Evolutionary conservation across 345 rosid genomes (phyloP), one percentile per base, ranked within the genome.

Genomic region (Lumnitzera racemosa): DNA sequence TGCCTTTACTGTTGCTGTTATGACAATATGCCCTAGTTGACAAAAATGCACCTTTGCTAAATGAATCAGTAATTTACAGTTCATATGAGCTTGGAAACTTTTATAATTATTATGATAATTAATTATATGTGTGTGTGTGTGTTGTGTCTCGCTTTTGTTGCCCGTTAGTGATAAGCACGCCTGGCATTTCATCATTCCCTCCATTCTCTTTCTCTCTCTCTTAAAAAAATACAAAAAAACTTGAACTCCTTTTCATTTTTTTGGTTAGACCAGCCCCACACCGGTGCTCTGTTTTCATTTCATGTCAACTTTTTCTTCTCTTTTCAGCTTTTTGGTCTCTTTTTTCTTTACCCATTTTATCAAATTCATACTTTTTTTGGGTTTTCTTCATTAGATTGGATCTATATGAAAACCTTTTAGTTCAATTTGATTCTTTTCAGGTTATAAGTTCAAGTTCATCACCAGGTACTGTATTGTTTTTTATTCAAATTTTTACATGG

Each of bases 131-230:
- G 1, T 5, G 10, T 36, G 1, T 36, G 43, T 36, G 10, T 48
- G 31, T 24, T 73, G 71, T 51, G 65, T 71, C 49, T 55, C 70
- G 71, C 63, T 60, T 68, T 74, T 58, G 66, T 78, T 76, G 79
- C 84, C 90, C 76, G 81, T 86, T 91, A 80, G 98, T 89, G 95
- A 82, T 80, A 68, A 81, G 90, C 98, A 87, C 98, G 95, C 85
- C 95, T 89, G 92, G 86, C 91, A 83, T 54, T 31, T 27, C 61
- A 56, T 80, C 90, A 83, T 89, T 87, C 81, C 83, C 83, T 84
- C 88, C 81, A 81, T 57, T 56, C 43, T 73, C 75, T 50, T 56
- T 51, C 54, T 55, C 36, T 64, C 68, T 61, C 68, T 70, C 66
- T 66, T 47, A 49, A 49, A 24, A 51, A 36, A 36, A 36, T 20